phyloP scores from a whole-genome alignment of 2,329 filamentous ascomycete species.

The Xylariaceae sp. region DNA sequence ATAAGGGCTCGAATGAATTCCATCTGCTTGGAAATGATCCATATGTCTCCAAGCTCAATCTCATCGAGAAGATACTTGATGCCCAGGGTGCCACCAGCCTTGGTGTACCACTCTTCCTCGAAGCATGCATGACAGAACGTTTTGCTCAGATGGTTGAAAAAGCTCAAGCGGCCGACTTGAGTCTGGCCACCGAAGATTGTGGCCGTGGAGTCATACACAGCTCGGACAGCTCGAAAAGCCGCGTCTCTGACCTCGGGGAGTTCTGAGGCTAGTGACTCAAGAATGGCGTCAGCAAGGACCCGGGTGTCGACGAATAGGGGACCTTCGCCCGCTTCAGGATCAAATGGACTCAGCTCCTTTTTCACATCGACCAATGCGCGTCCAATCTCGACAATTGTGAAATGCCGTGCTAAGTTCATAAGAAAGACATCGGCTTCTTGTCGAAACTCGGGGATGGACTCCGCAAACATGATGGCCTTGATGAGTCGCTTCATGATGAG shows the following conservation, averaged over 20 bases:
- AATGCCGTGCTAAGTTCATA: slow-evolving; percentile 80
- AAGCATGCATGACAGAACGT: slow-evolving; percentile 94
- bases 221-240: slow-evolving; percentile 73
- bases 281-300: slow-evolving; percentile 82
- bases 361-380: slow-evolving; percentile 78
- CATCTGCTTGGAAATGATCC: slow-evolving; percentile 78
- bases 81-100: slow-evolving; percentile 86
- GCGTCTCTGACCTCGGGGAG: slow-evolving; percentile 75
- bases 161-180: slow-evolving; percentile 71
- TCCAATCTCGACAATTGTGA: slow-evolving; percentile 86
- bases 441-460: slow-evolving; percentile 77
- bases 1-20: slow-evolving; percentile 90
- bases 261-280: slow-evolving; percentile 87
- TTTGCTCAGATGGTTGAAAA: slow-evolving; percentile 80
- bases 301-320: slow-evolving; percentile 83
- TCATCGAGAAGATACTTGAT: slow-evolving; percentile 86
- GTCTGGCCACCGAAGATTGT: slow-evolving; percentile 75
- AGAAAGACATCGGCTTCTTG: slow-evolving; percentile 74
- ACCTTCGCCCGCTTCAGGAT: slow-evolving; percentile 83
- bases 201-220: slow-evolving; percentile 72
- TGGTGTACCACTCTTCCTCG: slow-evolving; percentile 98
- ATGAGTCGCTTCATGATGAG: slow-evolving; percentile 78
- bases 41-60: slow-evolving; percentile 77
- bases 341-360: slow-evolving; percentile 73
- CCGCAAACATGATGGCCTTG: slow-evolving; percentile 83